Evolutionary conservation across 2,329 filamentous ascomycete genomes (phyloP), one percentile per base, ranked within the genome.

Genomic region (Metarhizium guizhouense): DNA sequence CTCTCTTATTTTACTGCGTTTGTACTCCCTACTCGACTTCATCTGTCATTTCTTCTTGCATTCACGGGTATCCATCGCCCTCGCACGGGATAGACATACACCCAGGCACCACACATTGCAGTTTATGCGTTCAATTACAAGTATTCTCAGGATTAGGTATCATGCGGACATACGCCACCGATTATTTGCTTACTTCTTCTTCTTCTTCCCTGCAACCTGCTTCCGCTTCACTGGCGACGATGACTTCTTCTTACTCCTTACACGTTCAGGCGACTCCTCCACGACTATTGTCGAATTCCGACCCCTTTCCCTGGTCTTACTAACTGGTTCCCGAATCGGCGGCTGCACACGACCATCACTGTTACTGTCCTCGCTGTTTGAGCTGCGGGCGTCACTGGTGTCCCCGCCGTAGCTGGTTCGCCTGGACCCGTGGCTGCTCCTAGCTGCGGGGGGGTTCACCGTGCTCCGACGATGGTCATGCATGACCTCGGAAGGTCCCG

Each of bases 221-320:
- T 74, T 77, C 59, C 71, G 68, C 63, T 76, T 76, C n/a, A 65
- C 60, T 18, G 72, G 67, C 45, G 73, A 70, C 57, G 72, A 68
- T 57, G 70, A 65, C 60, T 72, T 75, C 68, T 75, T 78, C 62
- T 69, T 72, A 62, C 67, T 59, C 62, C 70, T 55, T 14, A 68
- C 65, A 30, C 65, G 63, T 52, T 68, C 66, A 16, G 65, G 62
- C 32, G 65, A 66, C 48, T 69, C 69, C 56, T 74, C 71, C 6
- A 74, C 72, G 8, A 74, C 65, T 16, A 75, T 70, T 43, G 71
- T 68, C 51, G 71, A 70, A n/a, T 65, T 66, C 58, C 67, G 65
- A 25, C 66, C 59, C 51, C 61, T 61, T 18, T 52, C 51, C 8
- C 42, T 36, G 30, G 42, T 8, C 20, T 30, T 45, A 4, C 18